Base-by-base conservation (phyloP, 805 yeast species). In the Wickerhamiella dianesei region DNA sequence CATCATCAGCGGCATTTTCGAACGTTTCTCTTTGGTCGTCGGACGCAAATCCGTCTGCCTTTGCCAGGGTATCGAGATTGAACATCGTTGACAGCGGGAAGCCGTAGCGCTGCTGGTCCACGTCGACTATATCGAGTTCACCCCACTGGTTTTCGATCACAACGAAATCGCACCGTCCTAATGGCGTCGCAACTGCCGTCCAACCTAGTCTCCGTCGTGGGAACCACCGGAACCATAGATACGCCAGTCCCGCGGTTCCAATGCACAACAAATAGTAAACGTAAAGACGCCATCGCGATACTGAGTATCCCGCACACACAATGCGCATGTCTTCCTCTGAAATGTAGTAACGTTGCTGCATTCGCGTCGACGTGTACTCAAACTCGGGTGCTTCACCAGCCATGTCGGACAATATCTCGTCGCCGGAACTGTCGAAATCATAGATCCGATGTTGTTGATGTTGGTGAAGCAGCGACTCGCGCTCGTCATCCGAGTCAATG, bases 281-380 rank as follows among this genome's bases (percentile, higher is more conserved):
- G 0, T 66, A 37, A 3, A 64, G 56, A 50, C 78, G 75, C 53
- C 70, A 46, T 43, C 58, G 58, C 12, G 79, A 74, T 14, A 79
- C 75, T 46, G 64, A 64, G 62, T 84, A 92, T 3, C 97, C 97
- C 0, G 96, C 98, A 51, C 92, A 82, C 51, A 95, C 96, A 50
- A 92, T 75, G 12, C 89, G 89, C 58, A 92, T 68, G 67, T 92
- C 99, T 61, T 92, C 98, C 62, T 92, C 97, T 0, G 96, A 88
- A 51, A 92, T 75, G 62, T 89, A 92, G 62, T 83, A 86, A 48
- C 96, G 72, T 64, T 92, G 99, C 48, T 57, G 50, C 53, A 48
- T 39, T 48, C 68, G 45, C 53, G 57, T 46, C 48, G 65, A 42
- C 43, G 48, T 40, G 36, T 55, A 55, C 32, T 48, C 50, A 22